These are phyloP conservation scores for Agaricus sinodeliciosus DNA, from an alignment of 768 basidiomycete species.

Conservation along the genomic window DNA sequence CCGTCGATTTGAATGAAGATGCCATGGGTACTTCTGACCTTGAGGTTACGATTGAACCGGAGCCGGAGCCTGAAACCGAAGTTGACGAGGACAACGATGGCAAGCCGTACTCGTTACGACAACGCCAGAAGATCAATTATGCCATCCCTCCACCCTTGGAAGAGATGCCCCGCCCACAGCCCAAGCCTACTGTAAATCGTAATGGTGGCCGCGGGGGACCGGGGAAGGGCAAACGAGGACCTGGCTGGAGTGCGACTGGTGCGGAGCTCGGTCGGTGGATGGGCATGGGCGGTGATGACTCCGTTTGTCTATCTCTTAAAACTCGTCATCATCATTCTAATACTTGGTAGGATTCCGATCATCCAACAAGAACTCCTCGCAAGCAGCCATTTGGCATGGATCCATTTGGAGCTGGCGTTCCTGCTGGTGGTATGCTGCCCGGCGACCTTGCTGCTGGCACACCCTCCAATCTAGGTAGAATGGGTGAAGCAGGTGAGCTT, in stretches of 20 bases:
- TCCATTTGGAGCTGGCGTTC: slow-evolving; percentile 46
- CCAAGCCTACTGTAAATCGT: slow-evolving; percentile 26
- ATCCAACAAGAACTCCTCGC: slow-evolving; percentile 56
- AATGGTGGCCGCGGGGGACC: slow-evolving; percentile 23
- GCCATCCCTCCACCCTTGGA: slow-evolving; percentile 79
- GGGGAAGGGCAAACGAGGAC: slow-evolving; percentile 33
- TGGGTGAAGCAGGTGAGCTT: slow-evolving; percentile 60
- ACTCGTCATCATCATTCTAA: slow-evolving; percentile 1
- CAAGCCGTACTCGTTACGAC: slow-evolving; percentile 59
- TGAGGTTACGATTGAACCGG: slow-evolving; percentile 22
- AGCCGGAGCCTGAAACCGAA: slow-evolving; percentile 39
- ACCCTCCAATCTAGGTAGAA: slow-evolving; percentile 80
- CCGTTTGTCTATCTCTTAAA: slow-evolving; percentile 31
- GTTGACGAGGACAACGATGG: slow-evolving; percentile 44
- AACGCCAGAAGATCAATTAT: slow-evolving; percentile 68
- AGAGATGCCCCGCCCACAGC: slow-evolving; percentile 47
- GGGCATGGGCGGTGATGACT: slow-evolving; percentile 68
- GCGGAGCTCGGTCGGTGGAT: slow-evolving; percentile 75
- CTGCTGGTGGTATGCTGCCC: slow-evolving; percentile 50
- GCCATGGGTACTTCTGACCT: slow-evolving; percentile 36
- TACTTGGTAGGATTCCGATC: slow-evolving; percentile 60
- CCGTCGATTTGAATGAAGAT: slow-evolving; percentile 46
- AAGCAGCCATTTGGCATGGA: slow-evolving; percentile 51
- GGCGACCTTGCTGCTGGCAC: slow-evolving; percentile 68
- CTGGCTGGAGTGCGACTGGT: slow-evolving; percentile 76